Percentiles rank a stretch among this genome's conserved stretches.
phyloP scores from a whole-genome alignment of 106 monocot genomes.

The Amphibolis antarctica region DNA sequence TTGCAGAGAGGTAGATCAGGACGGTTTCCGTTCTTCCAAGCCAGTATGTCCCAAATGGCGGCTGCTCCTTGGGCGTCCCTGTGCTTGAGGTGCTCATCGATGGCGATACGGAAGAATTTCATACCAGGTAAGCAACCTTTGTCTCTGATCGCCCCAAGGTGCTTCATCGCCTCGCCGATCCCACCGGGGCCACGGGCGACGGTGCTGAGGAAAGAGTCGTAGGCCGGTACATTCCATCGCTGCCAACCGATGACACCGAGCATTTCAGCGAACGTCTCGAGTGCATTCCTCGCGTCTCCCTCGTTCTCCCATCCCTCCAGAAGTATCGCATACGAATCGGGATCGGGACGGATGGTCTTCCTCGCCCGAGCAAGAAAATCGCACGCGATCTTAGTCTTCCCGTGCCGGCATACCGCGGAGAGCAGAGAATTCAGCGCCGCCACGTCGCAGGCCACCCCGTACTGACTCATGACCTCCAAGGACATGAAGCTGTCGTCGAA shows the following conservation, averaged over 20 bases:
- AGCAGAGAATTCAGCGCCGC: constrained; percentile 62
- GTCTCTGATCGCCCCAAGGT: constrained; percentile 19
- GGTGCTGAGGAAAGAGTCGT: constrained; percentile 55
- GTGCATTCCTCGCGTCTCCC: constrained; percentile 19
- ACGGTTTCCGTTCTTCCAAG: constrained; percentile 20
- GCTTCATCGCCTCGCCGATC: constrained; percentile 24
- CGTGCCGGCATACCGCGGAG: constrained; percentile 51
- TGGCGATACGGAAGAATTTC: constrained; percentile 45
- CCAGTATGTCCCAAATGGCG: constrained; percentile 34
- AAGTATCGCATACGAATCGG: constrained; percentile 68
- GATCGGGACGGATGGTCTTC: constrained; percentile 25
- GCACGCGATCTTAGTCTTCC: constrained; percentile 16
- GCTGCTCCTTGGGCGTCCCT: constrained; percentile 21
- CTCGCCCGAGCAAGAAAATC: constrained; percentile 11
- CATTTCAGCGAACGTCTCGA: constrained; percentile 55
- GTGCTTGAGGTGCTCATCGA: constrained; percentile 14
- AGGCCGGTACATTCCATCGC: constrained; percentile 44
- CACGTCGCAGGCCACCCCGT: constrained; percentile 35
- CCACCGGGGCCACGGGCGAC: constrained; percentile 7
- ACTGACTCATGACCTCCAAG: constrained; percentile 34
- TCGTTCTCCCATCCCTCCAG: constrained; percentile 77
- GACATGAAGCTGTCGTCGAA: constrained; percentile 30
- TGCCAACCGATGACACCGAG: constrained; percentile 33
- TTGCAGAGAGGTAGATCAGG: constrained; percentile 41
- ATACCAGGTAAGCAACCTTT: constrained; percentile 44